These are phyloP conservation scores for Debaryomyces fabryi DNA, from an alignment of 1,139 yeast species.

Conservation along the genomic window DNA sequence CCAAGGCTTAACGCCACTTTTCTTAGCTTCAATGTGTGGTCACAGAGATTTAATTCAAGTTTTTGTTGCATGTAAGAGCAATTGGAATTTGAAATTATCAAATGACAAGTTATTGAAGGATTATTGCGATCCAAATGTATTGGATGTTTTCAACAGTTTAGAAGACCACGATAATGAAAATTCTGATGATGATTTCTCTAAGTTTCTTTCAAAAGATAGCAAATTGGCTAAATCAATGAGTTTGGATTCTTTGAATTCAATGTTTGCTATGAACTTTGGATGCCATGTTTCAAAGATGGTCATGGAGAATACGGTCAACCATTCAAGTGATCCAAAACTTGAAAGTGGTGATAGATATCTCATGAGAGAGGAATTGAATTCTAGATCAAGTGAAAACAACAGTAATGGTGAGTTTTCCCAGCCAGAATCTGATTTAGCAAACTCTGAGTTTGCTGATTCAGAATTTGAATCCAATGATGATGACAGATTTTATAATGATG, in stretches of 20 bases:
- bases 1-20: slow-evolving; percentile 85
- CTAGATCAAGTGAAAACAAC: slow-evolving; percentile 2
- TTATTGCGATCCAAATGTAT: slow-evolving; percentile 65
- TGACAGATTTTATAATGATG: slow-evolving; percentile 19
- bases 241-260: slow-evolving; percentile 44
- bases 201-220: slow-evolving; percentile 16
- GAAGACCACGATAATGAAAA: slow-evolving; percentile 20
- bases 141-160: slow-evolving; percentile 51
- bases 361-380: slow-evolving; percentile 16
- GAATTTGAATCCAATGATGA: slow-evolving; percentile 41
- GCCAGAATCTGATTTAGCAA: slow-evolving; percentile 21
- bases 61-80: slow-evolving; percentile 66
- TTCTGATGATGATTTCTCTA: slow-evolving; percentile 15
- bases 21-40: slow-evolving; percentile 80
- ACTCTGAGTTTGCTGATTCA: slow-evolving; percentile 44
- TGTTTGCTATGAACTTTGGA: slow-evolving; percentile 43
- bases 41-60: slow-evolving; percentile 61
- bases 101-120: slow-evolving; percentile 58
- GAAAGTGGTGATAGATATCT: slow-evolving; percentile 16
- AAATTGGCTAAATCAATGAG: slow-evolving; percentile 32
- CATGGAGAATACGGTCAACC: slow-evolving; percentile 21
- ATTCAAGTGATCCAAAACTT: slow-evolving; percentile 10
- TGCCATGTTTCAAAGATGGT: slow-evolving; percentile 49
- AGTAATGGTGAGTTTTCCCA: slow-evolving; percentile 2
- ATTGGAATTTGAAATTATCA: slow-evolving; percentile 55